phyloP scores from a whole-genome alignment of 208 protist species.

The Endotrypanum monterogeii region DNA sequence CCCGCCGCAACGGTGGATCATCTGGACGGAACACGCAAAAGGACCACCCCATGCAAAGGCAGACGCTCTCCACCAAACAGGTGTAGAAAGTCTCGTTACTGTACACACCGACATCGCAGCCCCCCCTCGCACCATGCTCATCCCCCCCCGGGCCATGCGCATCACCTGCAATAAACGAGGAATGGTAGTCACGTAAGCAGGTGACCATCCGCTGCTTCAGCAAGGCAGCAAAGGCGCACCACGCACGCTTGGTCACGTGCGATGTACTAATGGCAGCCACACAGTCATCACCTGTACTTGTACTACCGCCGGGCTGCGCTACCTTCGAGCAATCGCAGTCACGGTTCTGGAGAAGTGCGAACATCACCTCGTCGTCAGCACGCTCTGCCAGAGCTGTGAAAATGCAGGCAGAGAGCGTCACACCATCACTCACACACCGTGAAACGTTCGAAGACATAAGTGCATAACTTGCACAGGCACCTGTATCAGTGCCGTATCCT shows the following conservation, averaged over 20 bases:
- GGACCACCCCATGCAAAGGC: conserved; percentile 34
- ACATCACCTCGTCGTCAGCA: conserved; percentile 19
- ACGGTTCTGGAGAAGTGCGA: conserved; percentile 10
- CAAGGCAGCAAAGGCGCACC: conserved; percentile 14
- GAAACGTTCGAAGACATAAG: neutral
- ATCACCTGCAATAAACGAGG: neutral
- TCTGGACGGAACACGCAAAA: conserved; percentile 53
- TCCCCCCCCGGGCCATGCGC: neutral
- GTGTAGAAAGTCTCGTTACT: conserved; percentile 46
- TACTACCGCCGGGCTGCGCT: neutral
- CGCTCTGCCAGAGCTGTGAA: conserved; percentile 12
- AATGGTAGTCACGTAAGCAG: neutral
- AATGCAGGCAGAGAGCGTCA: conserved; percentile 22
- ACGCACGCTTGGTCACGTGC: conserved; percentile 17
- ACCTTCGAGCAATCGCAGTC: neutral
- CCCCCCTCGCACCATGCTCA: neutral
- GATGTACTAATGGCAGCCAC: neutral
- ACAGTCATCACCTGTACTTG: neutral
- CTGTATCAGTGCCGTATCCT: neutral
- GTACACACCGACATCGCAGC: conserved; percentile 41
- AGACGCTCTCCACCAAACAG: conserved; percentile 50
- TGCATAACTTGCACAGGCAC: neutral
- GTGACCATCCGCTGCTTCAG: conserved; percentile 9
- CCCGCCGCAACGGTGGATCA: conserved; percentile 38
- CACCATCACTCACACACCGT: neutral